Evolutionary conservation across 2,329 filamentous ascomycete species (phyloP), one percentile per base, ranked within the genome.

Genomic region (Stagonosporopsis tanaceti): DNA sequence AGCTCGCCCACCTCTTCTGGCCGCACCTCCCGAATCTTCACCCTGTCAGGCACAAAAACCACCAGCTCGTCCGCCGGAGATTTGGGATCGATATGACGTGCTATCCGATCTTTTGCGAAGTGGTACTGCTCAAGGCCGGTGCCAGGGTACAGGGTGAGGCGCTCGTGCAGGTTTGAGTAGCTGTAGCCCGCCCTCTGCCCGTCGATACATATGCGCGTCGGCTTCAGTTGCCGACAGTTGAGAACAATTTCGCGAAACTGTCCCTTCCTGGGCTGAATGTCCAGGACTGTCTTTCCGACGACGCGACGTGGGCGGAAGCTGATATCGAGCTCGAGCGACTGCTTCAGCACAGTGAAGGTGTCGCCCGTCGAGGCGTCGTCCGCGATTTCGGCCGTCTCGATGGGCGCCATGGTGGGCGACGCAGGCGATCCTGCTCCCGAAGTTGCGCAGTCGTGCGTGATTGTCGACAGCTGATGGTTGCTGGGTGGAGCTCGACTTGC

Each of bases 251-350:
- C 75, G 59, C 78, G 80, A 50, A 89, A 76, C 30, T 86, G 81
- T 59, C 80, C 80, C 57, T 80, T 78, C 56, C 84, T 81, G 20
- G 87, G 87, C 65, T 90, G 88, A 51, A 98, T 87, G 28, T 89
- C 90, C 66, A 99, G 90, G 65, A 93, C 89, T 8, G 91, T 92
- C 62, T 86, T 89, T 47, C 95, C 95, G 60, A 85, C 88, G 69
- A 98, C 80, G 70, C 83, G 85, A 76, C 88, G 89, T 51, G 85
- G 86, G 63, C 85, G 84, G 74, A 99, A 96, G 78, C 96, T 91
- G 72, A 99, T 83, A 69, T 98, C 93, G 59, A 99, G 82, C 68
- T 93, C 89, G 47, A 99, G 89, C 74, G 91, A 91, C 78, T 98
- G 94, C 78, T 93, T 89, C 52, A 92, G 84, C 56, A 98, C 81